Evolutionary conservation across 306 rosid species (phyloP).

Genomic region (Fagus crenata): DNA sequence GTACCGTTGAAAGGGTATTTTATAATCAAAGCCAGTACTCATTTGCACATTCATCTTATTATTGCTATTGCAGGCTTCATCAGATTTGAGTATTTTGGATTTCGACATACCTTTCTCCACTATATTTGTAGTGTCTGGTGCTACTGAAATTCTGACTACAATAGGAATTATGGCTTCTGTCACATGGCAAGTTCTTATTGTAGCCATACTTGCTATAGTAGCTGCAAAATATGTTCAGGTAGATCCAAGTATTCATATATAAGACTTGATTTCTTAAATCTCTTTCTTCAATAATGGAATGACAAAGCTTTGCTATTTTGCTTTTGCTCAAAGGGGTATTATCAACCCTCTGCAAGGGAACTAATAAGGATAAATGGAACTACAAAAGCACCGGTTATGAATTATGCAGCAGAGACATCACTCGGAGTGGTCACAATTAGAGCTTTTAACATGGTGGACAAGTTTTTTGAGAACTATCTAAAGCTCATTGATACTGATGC

Average conservation of each 20-base stretch:
- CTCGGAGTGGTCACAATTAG: conserved; percentile 76
- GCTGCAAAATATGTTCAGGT: conserved; percentile 61
- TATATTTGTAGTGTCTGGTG: conserved; percentile 32
- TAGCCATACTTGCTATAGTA: conserved; percentile 53
- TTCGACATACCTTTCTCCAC: conserved; percentile 62
- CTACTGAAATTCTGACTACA: conserved; percentile 35
- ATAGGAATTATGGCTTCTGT: conserved; percentile 59
- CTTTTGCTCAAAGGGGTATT: conserved; percentile 45
- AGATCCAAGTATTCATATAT: background rate
- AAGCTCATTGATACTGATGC: conserved; percentile 73
- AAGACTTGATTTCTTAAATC: background rate
- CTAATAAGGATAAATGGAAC: conserved; percentile 82
- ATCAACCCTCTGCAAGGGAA: conserved; percentile 75
- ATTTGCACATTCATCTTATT: background rate
- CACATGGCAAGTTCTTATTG: conserved; percentile 84
- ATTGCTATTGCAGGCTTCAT: conserved; percentile 60
- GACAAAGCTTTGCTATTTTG: conserved; percentile 2
- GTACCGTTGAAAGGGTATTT: background rate
- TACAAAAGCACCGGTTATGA: conserved; percentile 83
- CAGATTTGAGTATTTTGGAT: conserved; percentile 82
- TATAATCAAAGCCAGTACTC: background rate
- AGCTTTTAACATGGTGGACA: conserved; percentile 57
- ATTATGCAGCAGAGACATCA: conserved; percentile 75
- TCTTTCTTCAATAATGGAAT: background rate
- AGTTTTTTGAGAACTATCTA: conserved; percentile 55